Evolutionary conservation across 2,329 filamentous ascomycete genomes (phyloP).

Genomic region (Lojkania enalia): DNA sequence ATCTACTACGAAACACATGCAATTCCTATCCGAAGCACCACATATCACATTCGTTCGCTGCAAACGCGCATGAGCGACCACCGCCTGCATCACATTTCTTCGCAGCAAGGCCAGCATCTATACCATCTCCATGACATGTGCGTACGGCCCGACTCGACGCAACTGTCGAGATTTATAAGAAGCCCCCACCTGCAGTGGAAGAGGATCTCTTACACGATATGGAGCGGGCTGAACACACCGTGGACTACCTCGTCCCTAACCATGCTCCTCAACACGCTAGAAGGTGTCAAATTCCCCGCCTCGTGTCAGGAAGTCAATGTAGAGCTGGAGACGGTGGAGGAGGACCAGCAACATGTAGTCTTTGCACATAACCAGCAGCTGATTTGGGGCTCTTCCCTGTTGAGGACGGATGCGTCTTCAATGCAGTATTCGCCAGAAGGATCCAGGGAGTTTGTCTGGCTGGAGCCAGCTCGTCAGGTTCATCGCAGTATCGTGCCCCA

Average conservation of each 20-base stretch:
- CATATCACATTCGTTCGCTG: conserved; percentile 24
- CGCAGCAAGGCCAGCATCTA: conserved; percentile 21
- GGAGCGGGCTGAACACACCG: not conserved
- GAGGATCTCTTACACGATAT: conserved; percentile 28
- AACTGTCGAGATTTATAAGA: conserved; percentile 16
- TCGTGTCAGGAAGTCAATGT: conserved; percentile 30
- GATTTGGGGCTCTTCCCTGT: no score
- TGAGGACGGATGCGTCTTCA: not conserved
- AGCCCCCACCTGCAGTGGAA: conserved; percentile 25
- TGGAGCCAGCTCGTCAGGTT: not conserved
- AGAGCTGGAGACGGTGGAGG: conserved; percentile 24
- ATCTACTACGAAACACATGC: conserved; percentile 45
- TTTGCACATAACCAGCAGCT: not conserved
- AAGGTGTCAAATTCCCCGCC: conserved; percentile 11
- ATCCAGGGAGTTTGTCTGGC: not conserved
- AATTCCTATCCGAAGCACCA: conserved; percentile 38
- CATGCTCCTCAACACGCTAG: no score
- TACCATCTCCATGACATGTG: conserved; percentile 29
- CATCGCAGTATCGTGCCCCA: not conserved
- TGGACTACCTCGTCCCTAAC: not conserved
- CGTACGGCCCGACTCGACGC: not conserved
- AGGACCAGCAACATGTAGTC: conserved; percentile 7
- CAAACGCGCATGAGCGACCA: conserved; percentile 16
- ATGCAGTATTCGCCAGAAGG: not conserved
- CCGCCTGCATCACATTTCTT: conserved; percentile 15